Conservation (phyloP, 352 stramenopile genomes). For the Pythium apleroticum region DNA sequence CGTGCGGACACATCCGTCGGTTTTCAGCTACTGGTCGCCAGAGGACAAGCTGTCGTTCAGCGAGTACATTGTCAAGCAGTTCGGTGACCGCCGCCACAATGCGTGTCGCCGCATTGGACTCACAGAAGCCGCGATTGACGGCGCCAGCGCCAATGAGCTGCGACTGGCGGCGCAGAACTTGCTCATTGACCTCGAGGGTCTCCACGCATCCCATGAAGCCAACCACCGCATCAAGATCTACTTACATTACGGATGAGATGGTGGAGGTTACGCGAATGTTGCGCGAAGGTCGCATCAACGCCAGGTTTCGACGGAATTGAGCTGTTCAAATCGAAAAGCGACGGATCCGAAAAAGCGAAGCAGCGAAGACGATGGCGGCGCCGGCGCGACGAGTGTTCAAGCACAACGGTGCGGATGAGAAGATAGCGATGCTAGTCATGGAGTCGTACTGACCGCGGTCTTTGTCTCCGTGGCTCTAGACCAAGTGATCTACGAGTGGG, state of each 20-base stretch:
- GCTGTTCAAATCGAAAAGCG: constrained; percentile 13
- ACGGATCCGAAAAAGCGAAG: background rate
- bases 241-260: constrained; percentile 59
- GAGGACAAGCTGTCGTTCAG: constrained; percentile 49
- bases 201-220: constrained; percentile 47
- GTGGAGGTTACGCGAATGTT: constrained; percentile 35
- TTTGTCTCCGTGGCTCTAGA: constrained; percentile 27
- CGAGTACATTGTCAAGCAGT: constrained; percentile 46
- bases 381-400: constrained; percentile 61
- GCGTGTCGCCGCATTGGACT: constrained; percentile 66
- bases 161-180: constrained; percentile 65
- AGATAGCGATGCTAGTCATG: background rate
- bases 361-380: constrained; percentile 34
- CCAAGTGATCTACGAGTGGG: constrained; percentile 96
- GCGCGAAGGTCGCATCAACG: constrained; percentile 26
- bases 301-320: background rate
- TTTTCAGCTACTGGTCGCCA: constrained; percentile 58
- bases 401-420: constrained; percentile 44
- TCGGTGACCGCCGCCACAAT: constrained; percentile 59
- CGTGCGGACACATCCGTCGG: constrained; percentile 31
- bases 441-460: background rate
- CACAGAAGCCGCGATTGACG: constrained; percentile 56
- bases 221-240: constrained; percentile 71
- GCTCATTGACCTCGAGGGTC: constrained; percentile 46
- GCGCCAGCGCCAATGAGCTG: constrained; percentile 47